Conservation (phyloP, 805 yeast genomes). For the Priceomyces carsonii region DNA sequence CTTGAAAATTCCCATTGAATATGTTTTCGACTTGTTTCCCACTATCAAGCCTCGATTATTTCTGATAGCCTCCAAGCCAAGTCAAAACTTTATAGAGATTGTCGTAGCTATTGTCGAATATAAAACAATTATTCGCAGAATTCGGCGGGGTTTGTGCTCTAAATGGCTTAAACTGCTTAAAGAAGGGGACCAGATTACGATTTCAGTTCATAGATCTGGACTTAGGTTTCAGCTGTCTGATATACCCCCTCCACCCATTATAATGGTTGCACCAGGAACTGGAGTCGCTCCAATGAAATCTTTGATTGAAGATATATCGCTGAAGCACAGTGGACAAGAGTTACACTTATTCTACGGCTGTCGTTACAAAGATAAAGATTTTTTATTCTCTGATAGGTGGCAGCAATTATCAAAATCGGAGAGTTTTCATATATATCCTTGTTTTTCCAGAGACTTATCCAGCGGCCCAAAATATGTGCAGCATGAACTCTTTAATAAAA, state of each 20-base stretch:
- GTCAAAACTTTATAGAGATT: conserved; percentile 51
- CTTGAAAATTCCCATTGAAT: conserved; percentile 72
- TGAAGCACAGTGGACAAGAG: conserved; percentile 19
- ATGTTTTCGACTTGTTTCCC: conserved; percentile 78
- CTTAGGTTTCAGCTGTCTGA: conserved; percentile 28
- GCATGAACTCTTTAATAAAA: conserved; percentile 58
- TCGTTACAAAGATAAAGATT: conserved; percentile 66
- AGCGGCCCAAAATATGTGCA: conserved; percentile 65
- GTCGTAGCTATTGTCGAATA: conserved; percentile 86
- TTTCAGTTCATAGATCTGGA: conserved; percentile 50
- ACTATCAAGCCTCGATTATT: conserved; percentile 76
- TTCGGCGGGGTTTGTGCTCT: conserved; percentile 82
- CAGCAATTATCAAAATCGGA: conserved; percentile 28
- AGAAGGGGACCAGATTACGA: conserved; percentile 51
- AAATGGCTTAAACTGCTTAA: conserved; percentile 61
- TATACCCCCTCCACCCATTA: conserved; percentile 40
- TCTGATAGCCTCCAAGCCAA: conserved; percentile 73
- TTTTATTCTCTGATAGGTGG: conserved; percentile 61
- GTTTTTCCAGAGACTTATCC: conserved; percentile 52
- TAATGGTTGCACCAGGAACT: conserved; percentile 91
- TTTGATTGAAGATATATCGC: conserved; percentile 47
- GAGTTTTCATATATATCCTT: conserved; percentile 37
- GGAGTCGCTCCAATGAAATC: conserved; percentile 94
- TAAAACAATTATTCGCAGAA: conserved; percentile 72
- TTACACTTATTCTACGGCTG: conserved; percentile 74